Evolutionary conservation across 148 eudicot genomes (phyloP).

Genomic region (Polygonum aviculare): DNA sequence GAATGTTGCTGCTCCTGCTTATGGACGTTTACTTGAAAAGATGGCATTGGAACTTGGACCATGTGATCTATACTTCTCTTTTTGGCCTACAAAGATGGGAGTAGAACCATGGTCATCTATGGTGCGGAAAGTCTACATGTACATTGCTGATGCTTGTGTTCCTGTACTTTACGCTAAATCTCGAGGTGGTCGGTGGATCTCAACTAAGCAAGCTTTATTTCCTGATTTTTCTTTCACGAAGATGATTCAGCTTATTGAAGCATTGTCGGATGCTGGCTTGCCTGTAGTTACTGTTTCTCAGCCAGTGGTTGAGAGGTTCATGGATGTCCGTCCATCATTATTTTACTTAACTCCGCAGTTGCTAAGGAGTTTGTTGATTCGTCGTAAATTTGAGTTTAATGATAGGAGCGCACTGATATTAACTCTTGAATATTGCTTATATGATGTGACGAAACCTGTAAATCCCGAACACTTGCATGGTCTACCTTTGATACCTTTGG

Average conservation of each 20-base stretch:
- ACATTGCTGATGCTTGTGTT: conserved; percentile 65
- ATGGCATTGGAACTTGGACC: conserved; percentile 77
- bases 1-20: conserved; percentile 94
- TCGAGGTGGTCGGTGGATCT: conserved; percentile 95
- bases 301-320: conserved; percentile 63
- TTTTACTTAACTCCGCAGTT: conserved; percentile 88
- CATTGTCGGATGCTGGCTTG: conserved; percentile 73
- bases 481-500: conserved; percentile 80
- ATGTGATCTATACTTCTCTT: conserved; percentile 64
- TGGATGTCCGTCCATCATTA: conserved; percentile 72
- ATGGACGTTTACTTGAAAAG: conserved; percentile 83
- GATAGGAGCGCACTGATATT: conserved; percentile 58
- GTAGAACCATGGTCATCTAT: conserved; percentile 90
- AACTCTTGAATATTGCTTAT: conserved; percentile 87
- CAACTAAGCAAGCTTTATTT: conserved; percentile 80
- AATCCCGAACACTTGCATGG: conserved; percentile 60
- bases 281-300: conserved; percentile 59
- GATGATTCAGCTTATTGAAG: conserved; percentile 64
- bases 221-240: conserved; percentile 77
- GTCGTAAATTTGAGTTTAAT: conserved; percentile 68
- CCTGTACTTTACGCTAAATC: conserved; percentile 79
- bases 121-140: conserved; percentile 72
- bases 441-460: conserved; percentile 51
- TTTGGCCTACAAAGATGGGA: conserved; percentile 66
- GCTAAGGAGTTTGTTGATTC: conserved; percentile 64